phyloP scores from a whole-genome alignment of 306 rosid genomes.

The Quercus aquifolioides region DNA sequence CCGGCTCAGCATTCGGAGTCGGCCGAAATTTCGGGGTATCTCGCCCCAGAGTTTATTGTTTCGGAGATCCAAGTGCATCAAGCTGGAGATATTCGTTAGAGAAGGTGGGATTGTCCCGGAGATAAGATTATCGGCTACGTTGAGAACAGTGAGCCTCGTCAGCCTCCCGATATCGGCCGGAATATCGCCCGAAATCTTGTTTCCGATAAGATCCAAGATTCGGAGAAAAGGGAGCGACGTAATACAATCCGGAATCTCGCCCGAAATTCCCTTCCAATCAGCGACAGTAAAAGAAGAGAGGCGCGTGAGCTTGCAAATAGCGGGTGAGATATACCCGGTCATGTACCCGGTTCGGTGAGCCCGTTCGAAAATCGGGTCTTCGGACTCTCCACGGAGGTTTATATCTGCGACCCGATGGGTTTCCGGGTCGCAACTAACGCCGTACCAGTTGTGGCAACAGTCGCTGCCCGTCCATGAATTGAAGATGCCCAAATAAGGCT shows the following conservation, averaged over 20 bases:
- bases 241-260: conserved; percentile 78
- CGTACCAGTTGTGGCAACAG: conserved; percentile 86
- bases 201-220: conserved; percentile 81
- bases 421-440: conserved; percentile 72
- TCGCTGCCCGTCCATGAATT: conserved; percentile 77
- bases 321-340: conserved; percentile 77
- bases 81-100: conserved; percentile 34
- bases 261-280: conserved; percentile 94
- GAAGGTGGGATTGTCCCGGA: conserved; percentile 67
- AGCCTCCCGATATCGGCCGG: conserved; percentile 67
- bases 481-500: conserved; percentile 65
- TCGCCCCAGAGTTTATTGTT: conserved; percentile 67
- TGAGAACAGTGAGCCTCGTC: conserved; percentile 61
- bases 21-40: conserved; percentile 46
- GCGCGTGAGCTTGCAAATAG: conserved; percentile 61
- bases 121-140: conserved; percentile 74
- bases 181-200: conserved; percentile 53
- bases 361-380: conserved; percentile 59
- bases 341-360: conserved; percentile 72
- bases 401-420: conserved; percentile 77
- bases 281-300: conserved; percentile 76
- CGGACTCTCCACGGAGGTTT: conserved; percentile 88
- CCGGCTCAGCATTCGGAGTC: conserved; percentile 71
- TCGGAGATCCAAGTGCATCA: conserved; percentile 86
- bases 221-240: conserved; percentile 68